phyloP scores from a whole-genome alignment of 116 monocot species.

The Phalaenopsis hybrid region DNA sequence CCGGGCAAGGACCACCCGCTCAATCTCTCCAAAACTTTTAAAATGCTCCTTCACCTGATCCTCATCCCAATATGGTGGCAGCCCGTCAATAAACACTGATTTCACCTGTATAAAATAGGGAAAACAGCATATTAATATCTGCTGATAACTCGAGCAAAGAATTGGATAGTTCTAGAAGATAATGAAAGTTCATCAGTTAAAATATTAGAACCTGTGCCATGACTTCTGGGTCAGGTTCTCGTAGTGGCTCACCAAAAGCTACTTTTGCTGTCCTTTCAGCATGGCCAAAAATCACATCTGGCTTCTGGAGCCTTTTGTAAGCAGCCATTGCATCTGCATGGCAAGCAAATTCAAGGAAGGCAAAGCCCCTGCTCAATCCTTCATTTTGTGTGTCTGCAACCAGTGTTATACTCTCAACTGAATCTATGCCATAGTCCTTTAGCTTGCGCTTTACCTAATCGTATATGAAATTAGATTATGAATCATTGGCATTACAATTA shows the following conservation, averaged over 20 bases:
- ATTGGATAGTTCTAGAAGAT: neutral
- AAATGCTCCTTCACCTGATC: conserved; percentile 69
- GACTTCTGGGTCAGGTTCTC: conserved; percentile 76
- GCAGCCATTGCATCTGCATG: conserved; percentile 69
- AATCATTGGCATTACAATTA: neutral
- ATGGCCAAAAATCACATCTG: conserved; percentile 70
- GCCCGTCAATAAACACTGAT: conserved; percentile 74
- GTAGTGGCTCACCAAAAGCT: conserved; percentile 77
- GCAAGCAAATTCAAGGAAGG: conserved; percentile 81
- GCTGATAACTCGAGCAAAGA: neutral
- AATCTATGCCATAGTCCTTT: conserved; percentile 63
- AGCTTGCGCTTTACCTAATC: conserved; percentile 56
- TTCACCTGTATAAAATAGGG: conserved; percentile 43
- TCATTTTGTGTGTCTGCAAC: conserved; percentile 73
- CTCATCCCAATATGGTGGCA: conserved; percentile 86
- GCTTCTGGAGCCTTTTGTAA: conserved; percentile 69
- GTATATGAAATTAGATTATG: neutral
- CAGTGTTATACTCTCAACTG: conserved; percentile 58
- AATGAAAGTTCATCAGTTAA: neutral
- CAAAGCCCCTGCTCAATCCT: conserved; percentile 78
- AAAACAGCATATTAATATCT: neutral
- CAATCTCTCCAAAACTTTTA: conserved; percentile 77
- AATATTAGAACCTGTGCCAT: conserved; percentile 56
- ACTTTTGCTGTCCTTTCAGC: conserved; percentile 73
- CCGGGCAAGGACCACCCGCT: conserved; percentile 63